A percentile compares a stretch with the other conserved stretches of the same genome.
Evolutionary conservation across 2,329 filamentous ascomycete species (phyloP).

Genomic region (Fusarium decemcellulare): DNA sequence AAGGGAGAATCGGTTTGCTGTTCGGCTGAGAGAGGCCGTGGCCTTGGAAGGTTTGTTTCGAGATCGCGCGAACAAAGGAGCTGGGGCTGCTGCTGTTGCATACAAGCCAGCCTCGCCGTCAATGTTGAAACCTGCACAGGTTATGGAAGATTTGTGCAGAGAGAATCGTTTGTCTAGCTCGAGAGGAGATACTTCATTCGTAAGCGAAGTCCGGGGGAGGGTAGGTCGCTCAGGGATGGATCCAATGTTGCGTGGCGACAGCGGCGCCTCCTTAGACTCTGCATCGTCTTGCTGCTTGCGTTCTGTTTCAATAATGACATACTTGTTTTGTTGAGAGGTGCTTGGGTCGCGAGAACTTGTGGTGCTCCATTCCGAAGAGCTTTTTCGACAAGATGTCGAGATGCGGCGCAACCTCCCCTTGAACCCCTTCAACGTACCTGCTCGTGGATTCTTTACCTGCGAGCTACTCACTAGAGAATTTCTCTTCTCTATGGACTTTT

Average conservation of each 20-base stretch:
- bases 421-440: conserved; percentile 15
- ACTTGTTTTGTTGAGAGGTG: background rate
- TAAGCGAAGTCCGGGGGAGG: conserved; percentile 18
- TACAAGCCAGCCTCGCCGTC: conserved; percentile 36
- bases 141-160: background rate
- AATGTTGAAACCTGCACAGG: conserved; percentile 36
- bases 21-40: conserved; percentile 2
- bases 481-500: background rate
- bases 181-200: conserved; percentile 29
- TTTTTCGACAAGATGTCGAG: conserved; percentile 38
- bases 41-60: conserved; percentile 10
- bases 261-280: background rate
- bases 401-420: conserved; percentile 35
- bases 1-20: conserved; percentile 16
- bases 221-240: conserved; percentile 14
- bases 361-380: conserved; percentile 38
- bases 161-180: conserved; percentile 18
- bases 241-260: conserved; percentile 21
- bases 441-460: background rate
- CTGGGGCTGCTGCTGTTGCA: background rate
- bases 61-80: conserved; percentile 18
- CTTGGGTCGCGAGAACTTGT: conserved; percentile 15
- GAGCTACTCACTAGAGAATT: background rate
- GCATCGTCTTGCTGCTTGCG: background rate
- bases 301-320: background rate